Conservation (phyloP, 2,329 filamentous ascomycete genomes). For the Hypocrella siamensis region DNA sequence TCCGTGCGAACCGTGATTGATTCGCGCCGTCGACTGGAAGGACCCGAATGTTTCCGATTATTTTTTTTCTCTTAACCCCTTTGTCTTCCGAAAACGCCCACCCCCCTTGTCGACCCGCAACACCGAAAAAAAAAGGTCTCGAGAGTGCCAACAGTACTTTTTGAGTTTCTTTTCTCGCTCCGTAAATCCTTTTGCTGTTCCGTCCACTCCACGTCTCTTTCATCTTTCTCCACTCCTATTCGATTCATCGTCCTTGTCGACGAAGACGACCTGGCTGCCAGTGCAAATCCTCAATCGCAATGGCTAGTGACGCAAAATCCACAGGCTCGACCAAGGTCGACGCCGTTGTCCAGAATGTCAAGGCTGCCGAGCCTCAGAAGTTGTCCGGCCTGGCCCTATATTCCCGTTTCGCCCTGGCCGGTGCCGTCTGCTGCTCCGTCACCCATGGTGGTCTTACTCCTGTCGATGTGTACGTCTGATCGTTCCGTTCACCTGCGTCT, state of each 20-base stretch:
- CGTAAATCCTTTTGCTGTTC: conserved; percentile 1
- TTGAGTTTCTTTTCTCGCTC: not conserved
- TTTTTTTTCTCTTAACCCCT: not conserved
- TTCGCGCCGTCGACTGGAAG: conserved; percentile 4
- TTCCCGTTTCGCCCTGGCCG: conserved; percentile 91
- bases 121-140: conserved; percentile 1
- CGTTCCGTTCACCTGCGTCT: not conserved
- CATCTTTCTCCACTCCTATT: conserved; percentile 1
- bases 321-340: conserved; percentile 28
- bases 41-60: conserved; percentile 5
- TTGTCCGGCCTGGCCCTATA: conserved; percentile 54
- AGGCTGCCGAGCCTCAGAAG: conserved; percentile 24
- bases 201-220: not conserved
- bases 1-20: conserved; percentile 1
- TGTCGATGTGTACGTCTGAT: conserved; percentile 86
- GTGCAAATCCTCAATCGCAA: conserved; percentile 20
- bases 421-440: conserved; percentile 94
- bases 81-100: not conserved
- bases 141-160: conserved; percentile 1
- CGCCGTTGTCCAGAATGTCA: conserved; percentile 25
- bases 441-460: conserved; percentile 95
- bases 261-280: too few species aligned
- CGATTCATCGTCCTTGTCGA: too few species aligned
- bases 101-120: not conserved
- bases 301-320: conserved; percentile 22